phyloP scores from a whole-genome alignment of 768 basidiomycete genomes.

The Tylopilus rubrobrunneus region DNA sequence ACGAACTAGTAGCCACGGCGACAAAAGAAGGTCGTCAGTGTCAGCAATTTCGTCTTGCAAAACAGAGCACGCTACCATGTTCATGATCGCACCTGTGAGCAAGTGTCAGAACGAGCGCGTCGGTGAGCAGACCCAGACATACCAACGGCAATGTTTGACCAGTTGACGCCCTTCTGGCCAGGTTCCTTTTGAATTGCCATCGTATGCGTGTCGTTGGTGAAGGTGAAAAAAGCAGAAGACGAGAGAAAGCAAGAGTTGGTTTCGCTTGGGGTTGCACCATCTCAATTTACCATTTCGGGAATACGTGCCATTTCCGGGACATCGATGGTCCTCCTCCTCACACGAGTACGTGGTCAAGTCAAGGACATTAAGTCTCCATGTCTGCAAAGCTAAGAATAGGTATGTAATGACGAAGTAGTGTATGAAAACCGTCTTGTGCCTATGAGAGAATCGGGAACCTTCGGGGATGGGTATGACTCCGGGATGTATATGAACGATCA shows the following conservation, averaged over 20 bases:
- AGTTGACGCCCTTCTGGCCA: slow-evolving; percentile 87
- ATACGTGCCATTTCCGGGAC: slow-evolving; percentile 1
- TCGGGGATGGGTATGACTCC: neutral
- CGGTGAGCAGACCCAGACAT: slow-evolving; percentile 31
- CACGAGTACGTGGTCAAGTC: slow-evolving; percentile 10
- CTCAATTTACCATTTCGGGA: no score
- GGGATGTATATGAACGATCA: slow-evolving; percentile 14
- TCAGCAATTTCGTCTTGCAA: slow-evolving; percentile 17
- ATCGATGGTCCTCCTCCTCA: neutral
- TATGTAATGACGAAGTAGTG: slow-evolving; percentile 25
- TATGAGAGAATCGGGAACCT: neutral
- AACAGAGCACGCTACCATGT: slow-evolving; percentile 70
- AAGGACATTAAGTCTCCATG: slow-evolving; percentile 13
- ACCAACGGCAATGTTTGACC: slow-evolving; percentile 96
- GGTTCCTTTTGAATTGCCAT: slow-evolving; percentile 87
- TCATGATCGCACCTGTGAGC: slow-evolving; percentile 87
- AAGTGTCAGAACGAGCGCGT: slow-evolving; percentile 16
- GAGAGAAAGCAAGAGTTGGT: neutral
- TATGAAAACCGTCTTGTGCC: slow-evolving; percentile 22
- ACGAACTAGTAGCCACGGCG: slow-evolving; percentile 41
- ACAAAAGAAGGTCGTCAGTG: slow-evolving; percentile 5
- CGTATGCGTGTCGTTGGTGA: slow-evolving; percentile 22
- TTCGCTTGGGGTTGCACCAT: no score
- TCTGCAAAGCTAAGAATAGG: slow-evolving; percentile 23
- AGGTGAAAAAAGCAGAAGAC: slow-evolving; percentile 8